These are phyloP conservation scores for Suhomyces bribrorum DNA, from an alignment of 1,139 yeast genomes.

Conservation along the genomic window DNA sequence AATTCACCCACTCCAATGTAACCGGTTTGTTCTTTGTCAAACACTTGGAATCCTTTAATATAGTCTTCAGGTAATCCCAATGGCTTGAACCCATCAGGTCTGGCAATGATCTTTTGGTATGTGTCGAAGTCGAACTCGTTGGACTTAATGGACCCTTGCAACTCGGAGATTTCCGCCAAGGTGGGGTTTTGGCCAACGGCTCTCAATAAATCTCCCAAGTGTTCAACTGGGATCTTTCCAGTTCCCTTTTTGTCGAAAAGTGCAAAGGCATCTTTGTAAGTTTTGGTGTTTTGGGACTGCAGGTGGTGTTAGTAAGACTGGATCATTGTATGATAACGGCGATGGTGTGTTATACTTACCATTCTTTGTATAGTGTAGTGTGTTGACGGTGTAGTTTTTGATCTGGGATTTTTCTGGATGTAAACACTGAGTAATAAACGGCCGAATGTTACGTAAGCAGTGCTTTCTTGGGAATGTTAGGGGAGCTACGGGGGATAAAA, in stretches of 20 bases:
- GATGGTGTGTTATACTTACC: conserved; percentile 5
- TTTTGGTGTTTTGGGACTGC: conserved; percentile 57
- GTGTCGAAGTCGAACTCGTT: conserved; percentile 70
- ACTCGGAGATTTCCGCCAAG: conserved; percentile 77
- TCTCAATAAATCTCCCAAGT: conserved; percentile 89
- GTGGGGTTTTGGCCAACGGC: conserved; percentile 99
- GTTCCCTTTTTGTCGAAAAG: conserved; percentile 96
- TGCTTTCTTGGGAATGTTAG: conserved; percentile 2
- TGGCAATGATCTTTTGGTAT: conserved; percentile 72
- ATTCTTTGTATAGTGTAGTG: background rate
- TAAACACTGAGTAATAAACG: conserved; percentile 9
- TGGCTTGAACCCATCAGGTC: conserved; percentile 89
- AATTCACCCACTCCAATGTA: conserved; percentile 96
- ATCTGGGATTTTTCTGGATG: conserved; percentile 4
- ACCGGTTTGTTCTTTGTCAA: conserved; percentile 94
- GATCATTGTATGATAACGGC: background rate
- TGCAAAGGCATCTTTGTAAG: conserved; percentile 96
- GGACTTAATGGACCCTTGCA: conserved; percentile 53
- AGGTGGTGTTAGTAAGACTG: conserved; percentile 8
- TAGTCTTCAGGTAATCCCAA: conserved; percentile 96
- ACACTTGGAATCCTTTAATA: conserved; percentile 95
- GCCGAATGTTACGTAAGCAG: conserved; percentile 7
- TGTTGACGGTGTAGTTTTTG: conserved; percentile 7
- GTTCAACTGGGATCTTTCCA: conserved; percentile 85
- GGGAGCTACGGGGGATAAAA: background rate